phyloP scores from a whole-genome alignment of 805 yeast species.

The Pichia kluyveri region DNA sequence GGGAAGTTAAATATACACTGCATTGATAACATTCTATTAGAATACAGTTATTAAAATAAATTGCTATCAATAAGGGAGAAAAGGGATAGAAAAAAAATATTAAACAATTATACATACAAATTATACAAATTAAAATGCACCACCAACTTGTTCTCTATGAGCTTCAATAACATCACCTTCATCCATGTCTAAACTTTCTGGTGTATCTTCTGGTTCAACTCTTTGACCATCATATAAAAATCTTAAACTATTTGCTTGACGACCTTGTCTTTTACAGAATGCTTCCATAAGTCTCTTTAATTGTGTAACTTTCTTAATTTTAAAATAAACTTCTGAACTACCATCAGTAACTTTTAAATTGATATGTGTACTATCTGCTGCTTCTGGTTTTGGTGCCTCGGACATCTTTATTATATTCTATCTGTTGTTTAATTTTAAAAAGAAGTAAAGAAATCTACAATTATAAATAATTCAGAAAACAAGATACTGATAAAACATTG shows the following conservation, averaged over 20 bases:
- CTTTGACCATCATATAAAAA: conserved; percentile 92
- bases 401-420: conserved; percentile 17
- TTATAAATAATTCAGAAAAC: too few relatives aligned
- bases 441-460: too few relatives aligned
- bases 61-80: too few relatives aligned
- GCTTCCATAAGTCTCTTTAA: conserved; percentile 95
- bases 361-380: conserved; percentile 45
- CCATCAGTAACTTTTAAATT: conserved; percentile 93
- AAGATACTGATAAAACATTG: too few relatives aligned
- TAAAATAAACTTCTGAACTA: conserved; percentile 87
- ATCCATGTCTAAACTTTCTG: conserved; percentile 86
- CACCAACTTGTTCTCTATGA: conserved; percentile 89
- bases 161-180: conserved; percentile 97
- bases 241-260: conserved; percentile 70
- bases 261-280: conserved; percentile 96
- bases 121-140: conserved; percentile 16
- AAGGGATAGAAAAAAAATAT: background rate
- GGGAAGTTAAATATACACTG: too few relatives aligned
- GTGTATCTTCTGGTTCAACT: conserved; percentile 80
- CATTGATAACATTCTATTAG: too few relatives aligned
- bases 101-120: background rate
- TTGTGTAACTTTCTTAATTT: conserved; percentile 87
- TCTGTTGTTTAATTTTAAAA: background rate
- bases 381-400: conserved; percentile 44
- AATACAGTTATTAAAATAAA: too few relatives aligned